Conservation (phyloP, 306 rosid species). For the Pterocarpus macrocarpus region DNA sequence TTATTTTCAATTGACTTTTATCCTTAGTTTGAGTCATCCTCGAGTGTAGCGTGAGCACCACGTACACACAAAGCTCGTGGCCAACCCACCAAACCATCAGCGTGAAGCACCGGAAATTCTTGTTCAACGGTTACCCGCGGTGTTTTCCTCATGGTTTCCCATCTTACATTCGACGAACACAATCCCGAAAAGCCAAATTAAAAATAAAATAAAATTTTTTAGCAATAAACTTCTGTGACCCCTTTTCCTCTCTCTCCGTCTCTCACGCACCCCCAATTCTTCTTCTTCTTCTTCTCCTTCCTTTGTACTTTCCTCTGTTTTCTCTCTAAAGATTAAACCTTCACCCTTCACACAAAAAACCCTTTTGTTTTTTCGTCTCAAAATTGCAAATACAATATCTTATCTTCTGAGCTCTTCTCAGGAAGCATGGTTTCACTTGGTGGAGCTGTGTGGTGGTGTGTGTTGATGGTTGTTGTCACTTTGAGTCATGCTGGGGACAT, state of each 20-base stretch:
- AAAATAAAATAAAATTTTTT: neutral
- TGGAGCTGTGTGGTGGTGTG: constrained; percentile 44
- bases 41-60: constrained; percentile 39
- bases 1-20: no score
- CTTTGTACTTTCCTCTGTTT: constrained; percentile 9
- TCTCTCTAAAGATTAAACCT: constrained; percentile 36
- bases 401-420: constrained; percentile 24
- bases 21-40: no score
- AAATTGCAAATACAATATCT: constrained; percentile 16
- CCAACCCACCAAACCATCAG: neutral
- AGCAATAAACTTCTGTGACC: neutral
- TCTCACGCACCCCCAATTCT: constrained; percentile 40
- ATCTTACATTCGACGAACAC: constrained; percentile 50
- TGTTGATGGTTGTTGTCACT: constrained; percentile 53
- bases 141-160: constrained; percentile 47
- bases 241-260: constrained; percentile 9
- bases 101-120: constrained; percentile 41
- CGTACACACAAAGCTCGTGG: constrained; percentile 41
- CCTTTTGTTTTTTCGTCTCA: constrained; percentile 38
- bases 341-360: constrained; percentile 46
- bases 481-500: constrained; percentile 81
- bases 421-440: constrained; percentile 60
- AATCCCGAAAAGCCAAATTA: neutral
- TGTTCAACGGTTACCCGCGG: constrained; percentile 74
- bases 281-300: constrained; percentile 39